phyloP scores from a whole-genome alignment of 2,329 filamentous ascomycete species.

The Cercospora sp. region DNA sequence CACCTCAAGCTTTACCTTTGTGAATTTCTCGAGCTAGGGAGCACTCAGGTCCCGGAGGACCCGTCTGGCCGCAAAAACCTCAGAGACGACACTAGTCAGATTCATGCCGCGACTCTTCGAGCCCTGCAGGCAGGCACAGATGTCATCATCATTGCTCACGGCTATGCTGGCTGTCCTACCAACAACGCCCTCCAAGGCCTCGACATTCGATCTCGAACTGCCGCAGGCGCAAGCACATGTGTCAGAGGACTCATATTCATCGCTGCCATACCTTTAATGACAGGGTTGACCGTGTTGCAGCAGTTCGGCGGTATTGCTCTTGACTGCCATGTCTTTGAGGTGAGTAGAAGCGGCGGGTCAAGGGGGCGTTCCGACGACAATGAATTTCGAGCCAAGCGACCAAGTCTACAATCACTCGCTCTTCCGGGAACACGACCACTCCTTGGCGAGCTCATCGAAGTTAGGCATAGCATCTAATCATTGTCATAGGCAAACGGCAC shows the following conservation, averaged over 20 bases:
- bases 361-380: too few species aligned
- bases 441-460: not conserved
- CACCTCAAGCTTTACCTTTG: not conserved
- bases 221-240: slow-evolving; percentile 15
- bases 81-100: not conserved
- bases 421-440: not conserved
- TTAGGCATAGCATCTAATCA: not conserved
- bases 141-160: slow-evolving; percentile 35
- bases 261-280: slow-evolving; percentile 13
- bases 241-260: slow-evolving; percentile 24
- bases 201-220: slow-evolving; percentile 2
- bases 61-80: not conserved
- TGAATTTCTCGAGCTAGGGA: not conserved
- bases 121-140: slow-evolving; percentile 29
- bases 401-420: not conserved
- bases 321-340: slow-evolving; percentile 13
- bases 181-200: slow-evolving; percentile 30
- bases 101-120: not conserved
- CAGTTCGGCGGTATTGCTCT: slow-evolving; percentile 16
- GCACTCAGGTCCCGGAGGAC: not conserved
- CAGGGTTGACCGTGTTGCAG: slow-evolving; percentile 15
- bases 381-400: not conserved
- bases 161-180: slow-evolving; percentile 33
- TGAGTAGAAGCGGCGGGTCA: not conserved
- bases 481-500: not conserved